phyloP scores from a whole-genome alignment of 352 stramenopile genomes.

The Lagenidium giganteum region DNA sequence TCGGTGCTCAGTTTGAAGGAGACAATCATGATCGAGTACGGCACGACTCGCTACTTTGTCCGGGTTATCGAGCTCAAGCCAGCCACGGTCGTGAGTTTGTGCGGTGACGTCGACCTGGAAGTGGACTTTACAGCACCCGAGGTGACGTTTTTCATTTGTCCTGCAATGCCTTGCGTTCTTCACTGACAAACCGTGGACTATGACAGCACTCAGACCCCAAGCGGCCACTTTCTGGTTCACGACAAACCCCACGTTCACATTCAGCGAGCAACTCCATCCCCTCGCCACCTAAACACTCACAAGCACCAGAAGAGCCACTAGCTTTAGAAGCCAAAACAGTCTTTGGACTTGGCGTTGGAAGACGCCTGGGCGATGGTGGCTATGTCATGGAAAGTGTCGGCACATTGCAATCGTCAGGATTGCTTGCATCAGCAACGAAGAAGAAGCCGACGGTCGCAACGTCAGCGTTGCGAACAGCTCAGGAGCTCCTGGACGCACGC shows the following conservation, averaged over 20 bases:
- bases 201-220: no score
- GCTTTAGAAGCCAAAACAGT: no score
- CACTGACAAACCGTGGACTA: no score
- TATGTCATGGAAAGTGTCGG: constrained; percentile 3
- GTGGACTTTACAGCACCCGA: constrained; percentile 46
- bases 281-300: no score
- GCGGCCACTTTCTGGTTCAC: constrained; percentile 10
- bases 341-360: neutral
- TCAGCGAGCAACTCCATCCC: no score
- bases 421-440: neutral
- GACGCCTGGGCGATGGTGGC: constrained; percentile 8
- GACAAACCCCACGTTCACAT: neutral
- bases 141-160: constrained; percentile 4
- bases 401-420: no score
- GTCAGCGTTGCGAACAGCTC: constrained; percentile 6
- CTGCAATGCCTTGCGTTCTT: no score
- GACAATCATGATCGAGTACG: constrained; percentile 50
- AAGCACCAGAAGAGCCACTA: no score
- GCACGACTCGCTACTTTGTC: constrained; percentile 31
- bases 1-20: constrained; percentile 48
- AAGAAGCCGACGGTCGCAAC: neutral
- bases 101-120: constrained; percentile 65
- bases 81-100: constrained; percentile 33
- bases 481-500: neutral
- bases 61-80: constrained; percentile 51